A percentile compares a stretch with the other conserved stretches of the same genome.
These are phyloP conservation scores for Leishmania tarentolae DNA, from an alignment of 208 protist species.

Conservation along the genomic window DNA sequence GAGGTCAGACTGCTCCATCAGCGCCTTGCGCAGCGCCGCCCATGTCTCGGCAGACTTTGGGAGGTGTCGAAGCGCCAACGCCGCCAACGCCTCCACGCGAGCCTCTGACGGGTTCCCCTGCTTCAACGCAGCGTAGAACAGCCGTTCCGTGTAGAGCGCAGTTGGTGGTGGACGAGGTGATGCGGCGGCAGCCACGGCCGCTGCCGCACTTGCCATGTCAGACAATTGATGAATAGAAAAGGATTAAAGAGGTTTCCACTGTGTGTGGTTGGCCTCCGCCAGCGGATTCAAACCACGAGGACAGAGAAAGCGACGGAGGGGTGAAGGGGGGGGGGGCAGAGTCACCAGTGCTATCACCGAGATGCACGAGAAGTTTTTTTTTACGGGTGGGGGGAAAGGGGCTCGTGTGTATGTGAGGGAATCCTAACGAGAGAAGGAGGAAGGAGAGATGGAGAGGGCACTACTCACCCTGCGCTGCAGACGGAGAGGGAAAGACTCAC, in stretches of 20 bases:
- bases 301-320: background rate
- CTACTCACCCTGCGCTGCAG: background rate
- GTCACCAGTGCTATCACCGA: background rate
- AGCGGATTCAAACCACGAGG: background rate
- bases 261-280: background rate
- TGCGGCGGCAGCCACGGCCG: background rate
- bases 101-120: slow-evolving; percentile 51
- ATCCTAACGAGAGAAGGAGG: background rate
- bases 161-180: slow-evolving; percentile 16
- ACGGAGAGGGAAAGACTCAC: background rate
- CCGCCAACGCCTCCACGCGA: slow-evolving; percentile 60
- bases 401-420: background rate
- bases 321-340: background rate
- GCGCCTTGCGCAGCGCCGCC: slow-evolving; percentile 62
- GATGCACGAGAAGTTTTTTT: background rate
- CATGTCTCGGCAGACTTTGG: slow-evolving; percentile 59
- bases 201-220: background rate
- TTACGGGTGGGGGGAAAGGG: too few relatives aligned
- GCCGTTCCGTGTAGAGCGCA: slow-evolving; percentile 46
- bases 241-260: background rate
- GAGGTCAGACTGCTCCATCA: slow-evolving; percentile 52
- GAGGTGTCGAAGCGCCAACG: slow-evolving; percentile 63
- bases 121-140: slow-evolving; percentile 60
- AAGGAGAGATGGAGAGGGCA: background rate
- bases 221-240: background rate